These are phyloP conservation scores for Macrophomina pseudophaseolina DNA, from an alignment of 2,329 filamentous ascomycete species.

Conservation along the genomic window DNA sequence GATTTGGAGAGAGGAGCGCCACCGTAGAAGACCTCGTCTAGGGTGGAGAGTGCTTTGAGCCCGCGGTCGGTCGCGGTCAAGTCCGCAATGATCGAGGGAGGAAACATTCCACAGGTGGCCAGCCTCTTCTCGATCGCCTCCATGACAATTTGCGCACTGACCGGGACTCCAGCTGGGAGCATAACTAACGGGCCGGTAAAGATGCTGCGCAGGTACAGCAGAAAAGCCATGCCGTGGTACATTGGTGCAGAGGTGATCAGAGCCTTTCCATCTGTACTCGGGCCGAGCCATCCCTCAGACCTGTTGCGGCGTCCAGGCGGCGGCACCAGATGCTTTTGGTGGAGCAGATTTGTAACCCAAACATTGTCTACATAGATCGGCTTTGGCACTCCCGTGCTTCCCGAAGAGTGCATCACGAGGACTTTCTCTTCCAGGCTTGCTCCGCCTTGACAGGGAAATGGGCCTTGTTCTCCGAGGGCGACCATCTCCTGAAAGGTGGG, in stretches of 20 bases:
- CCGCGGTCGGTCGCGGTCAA: slow-evolving; percentile 33
- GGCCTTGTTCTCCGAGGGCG: not conserved
- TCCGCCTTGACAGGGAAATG: not conserved
- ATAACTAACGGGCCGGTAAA: slow-evolving; percentile 23
- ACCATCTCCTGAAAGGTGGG: slow-evolving; percentile 14
- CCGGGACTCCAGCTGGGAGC: slow-evolving; percentile 12
- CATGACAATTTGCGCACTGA: slow-evolving; percentile 23
- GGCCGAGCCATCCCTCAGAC: not conserved
- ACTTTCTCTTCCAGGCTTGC: slow-evolving; percentile 31
- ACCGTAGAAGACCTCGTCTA: slow-evolving; percentile 32
- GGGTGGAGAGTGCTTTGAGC: slow-evolving; percentile 30
- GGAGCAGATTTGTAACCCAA: slow-evolving; percentile 29
- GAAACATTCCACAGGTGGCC: slow-evolving; percentile 32
- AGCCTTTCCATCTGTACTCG: not conserved
- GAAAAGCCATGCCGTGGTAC: not conserved
- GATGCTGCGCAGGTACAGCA: slow-evolving; percentile 29
- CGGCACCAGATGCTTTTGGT: slow-evolving; percentile 28
- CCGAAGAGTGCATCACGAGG: slow-evolving; percentile 41
- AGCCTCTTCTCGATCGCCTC: slow-evolving; percentile 27
- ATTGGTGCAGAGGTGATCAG: slow-evolving; percentile 1
- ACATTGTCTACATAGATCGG: slow-evolving; percentile 33
- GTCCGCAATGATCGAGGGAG: slow-evolving; percentile 35
- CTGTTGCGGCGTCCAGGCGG: slow-evolving; percentile 25
- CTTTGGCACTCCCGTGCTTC: slow-evolving; percentile 43
- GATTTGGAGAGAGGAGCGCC: slow-evolving; percentile 29